phyloP scores from a whole-genome alignment of 2,329 filamentous ascomycete species.

The Sphaerulina populicola region DNA sequence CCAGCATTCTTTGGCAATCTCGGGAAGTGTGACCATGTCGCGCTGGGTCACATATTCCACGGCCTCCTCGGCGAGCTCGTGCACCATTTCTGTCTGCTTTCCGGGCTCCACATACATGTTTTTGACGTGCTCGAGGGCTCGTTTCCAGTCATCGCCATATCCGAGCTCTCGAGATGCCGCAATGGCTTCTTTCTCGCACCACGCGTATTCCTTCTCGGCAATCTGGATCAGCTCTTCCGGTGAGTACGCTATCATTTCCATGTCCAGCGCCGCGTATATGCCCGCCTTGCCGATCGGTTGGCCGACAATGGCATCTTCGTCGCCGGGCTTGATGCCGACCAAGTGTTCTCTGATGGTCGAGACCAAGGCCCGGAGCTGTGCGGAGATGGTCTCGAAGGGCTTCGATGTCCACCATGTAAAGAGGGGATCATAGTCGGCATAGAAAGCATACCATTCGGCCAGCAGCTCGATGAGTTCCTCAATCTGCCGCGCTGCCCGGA shows the following conservation, averaged over 20 bases:
- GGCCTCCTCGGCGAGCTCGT: conserved; percentile 45
- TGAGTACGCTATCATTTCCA: conserved; percentile 52
- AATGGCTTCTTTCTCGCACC: conserved; percentile 51
- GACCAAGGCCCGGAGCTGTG: conserved; percentile 33
- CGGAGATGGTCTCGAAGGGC: conserved; percentile 39
- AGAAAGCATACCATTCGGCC: conserved; percentile 45
- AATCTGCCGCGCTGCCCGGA: conserved; percentile 41
- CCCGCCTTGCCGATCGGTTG: conserved; percentile 49
- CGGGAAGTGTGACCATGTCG: conserved; percentile 50
- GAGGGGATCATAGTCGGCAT: conserved; percentile 48
- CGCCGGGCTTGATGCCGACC: conserved; percentile 39
- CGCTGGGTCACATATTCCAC: conserved; percentile 46
- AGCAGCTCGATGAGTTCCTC: conserved; percentile 38
- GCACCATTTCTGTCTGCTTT: conserved; percentile 47
- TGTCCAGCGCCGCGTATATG: conserved; percentile 46
- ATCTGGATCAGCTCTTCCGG: conserved; percentile 50
- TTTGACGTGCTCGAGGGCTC: conserved; percentile 51
- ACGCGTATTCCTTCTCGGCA: conserved; percentile 45
- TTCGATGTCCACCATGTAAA: conserved; percentile 51
- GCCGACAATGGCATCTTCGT: conserved; percentile 48
- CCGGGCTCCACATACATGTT: conserved; percentile 48
- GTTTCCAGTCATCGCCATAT: conserved; percentile 44
- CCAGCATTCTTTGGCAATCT: conserved; percentile 47
- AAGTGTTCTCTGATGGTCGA: conserved; percentile 37
- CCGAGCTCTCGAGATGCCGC: conserved; percentile 44